Percentiles rank a stretch among this genome's conserved stretches.
Conservation (phyloP, 495 filamentous ascomycete species). For the Neurospora tetrasperma region DNA sequence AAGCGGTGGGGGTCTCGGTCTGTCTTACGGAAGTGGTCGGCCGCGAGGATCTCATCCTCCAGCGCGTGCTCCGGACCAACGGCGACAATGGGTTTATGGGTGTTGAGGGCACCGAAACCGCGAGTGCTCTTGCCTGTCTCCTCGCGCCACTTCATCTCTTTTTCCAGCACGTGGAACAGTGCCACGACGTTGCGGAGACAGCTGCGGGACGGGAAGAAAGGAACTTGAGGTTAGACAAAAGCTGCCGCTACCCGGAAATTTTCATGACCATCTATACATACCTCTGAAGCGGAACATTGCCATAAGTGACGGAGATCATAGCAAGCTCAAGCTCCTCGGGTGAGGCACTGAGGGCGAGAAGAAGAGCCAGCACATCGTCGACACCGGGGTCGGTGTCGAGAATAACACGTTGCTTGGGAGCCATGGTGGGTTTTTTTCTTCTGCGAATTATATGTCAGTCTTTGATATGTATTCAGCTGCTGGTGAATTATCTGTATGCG, state of each 20-base stretch:
- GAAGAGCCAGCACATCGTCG: slow-evolving; percentile 77
- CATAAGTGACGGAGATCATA: slow-evolving; percentile 86
- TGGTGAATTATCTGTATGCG: not conserved
- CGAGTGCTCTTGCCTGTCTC: slow-evolving; percentile 45
- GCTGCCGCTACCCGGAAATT: not conserved
- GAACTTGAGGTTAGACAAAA: slow-evolving; percentile 5
- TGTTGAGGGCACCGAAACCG: slow-evolving; percentile 58
- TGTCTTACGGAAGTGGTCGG: slow-evolving; percentile 76
- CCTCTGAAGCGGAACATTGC: slow-evolving; percentile 80
- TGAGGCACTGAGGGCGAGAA: slow-evolving; percentile 75
- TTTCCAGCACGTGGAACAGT: slow-evolving; percentile 86
- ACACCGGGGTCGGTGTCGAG: slow-evolving; percentile 94
- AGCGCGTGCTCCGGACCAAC: slow-evolving; percentile 78
- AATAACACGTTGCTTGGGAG: slow-evolving; percentile 64
- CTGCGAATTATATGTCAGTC: not conserved
- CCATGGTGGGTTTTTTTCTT: slow-evolving; percentile 28
- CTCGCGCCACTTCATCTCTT: slow-evolving; percentile 77
- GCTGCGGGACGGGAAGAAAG: slow-evolving; percentile 30
- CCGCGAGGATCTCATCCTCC: slow-evolving; percentile 71
- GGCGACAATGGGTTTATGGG: slow-evolving; percentile 69
- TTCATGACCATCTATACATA: slow-evolving; percentile 20
- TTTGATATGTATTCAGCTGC: not conserved
- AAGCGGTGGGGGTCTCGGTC: not conserved
- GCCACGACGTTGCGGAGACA: slow-evolving; percentile 85
- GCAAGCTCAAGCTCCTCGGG: slow-evolving; percentile 78